Conservation (phyloP, 2,329 filamentous ascomycete genomes). For the Plectosphaerella sp. region DNA sequence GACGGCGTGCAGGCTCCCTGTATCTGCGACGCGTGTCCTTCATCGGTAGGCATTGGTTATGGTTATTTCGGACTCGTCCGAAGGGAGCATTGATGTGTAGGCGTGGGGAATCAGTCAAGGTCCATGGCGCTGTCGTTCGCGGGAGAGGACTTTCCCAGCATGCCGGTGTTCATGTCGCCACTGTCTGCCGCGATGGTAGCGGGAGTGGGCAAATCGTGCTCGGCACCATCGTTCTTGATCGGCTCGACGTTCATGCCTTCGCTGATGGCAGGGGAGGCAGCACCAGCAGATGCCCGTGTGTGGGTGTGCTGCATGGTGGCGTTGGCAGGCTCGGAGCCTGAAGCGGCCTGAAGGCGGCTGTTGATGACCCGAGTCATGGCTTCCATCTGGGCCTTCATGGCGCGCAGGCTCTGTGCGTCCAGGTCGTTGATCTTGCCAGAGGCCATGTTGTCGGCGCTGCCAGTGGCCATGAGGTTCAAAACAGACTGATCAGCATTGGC, state of each 20-base stretch:
- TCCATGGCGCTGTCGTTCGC: constrained; percentile 34
- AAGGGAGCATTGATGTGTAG: not conserved
- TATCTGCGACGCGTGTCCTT: not conserved
- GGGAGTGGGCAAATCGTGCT: constrained; percentile 11
- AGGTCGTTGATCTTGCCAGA: constrained; percentile 30
- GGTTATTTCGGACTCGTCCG: too few relatives aligned
- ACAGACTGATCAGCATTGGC: constrained; percentile 41
- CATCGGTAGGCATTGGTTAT: not conserved
- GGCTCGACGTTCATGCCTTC: constrained; percentile 1
- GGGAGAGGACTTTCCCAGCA: constrained; percentile 18
- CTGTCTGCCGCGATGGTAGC: constrained; percentile 20
- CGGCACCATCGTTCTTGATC: constrained; percentile 8
- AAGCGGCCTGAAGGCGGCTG: constrained; percentile 22
- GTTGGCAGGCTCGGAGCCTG: constrained; percentile 12
- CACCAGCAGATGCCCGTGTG: not conserved
- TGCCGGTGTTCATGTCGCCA: constrained; percentile 14
- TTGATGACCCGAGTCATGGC: constrained; percentile 37
- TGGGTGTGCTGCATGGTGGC: not conserved
- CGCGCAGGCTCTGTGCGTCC: constrained; percentile 41
- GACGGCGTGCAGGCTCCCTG: not conserved
- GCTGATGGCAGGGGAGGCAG: not conserved
- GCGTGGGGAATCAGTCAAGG: constrained; percentile 22
- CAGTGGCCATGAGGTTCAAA: constrained; percentile 45
- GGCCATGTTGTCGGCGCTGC: constrained; percentile 37
- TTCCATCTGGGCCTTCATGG: constrained; percentile 43